A percentile compares a stretch with the other conserved stretches of the same genome.
These are phyloP conservation scores for Xanthoceras sorbifolium DNA, from an alignment of 345 rosid species.

Conservation along the genomic window DNA sequence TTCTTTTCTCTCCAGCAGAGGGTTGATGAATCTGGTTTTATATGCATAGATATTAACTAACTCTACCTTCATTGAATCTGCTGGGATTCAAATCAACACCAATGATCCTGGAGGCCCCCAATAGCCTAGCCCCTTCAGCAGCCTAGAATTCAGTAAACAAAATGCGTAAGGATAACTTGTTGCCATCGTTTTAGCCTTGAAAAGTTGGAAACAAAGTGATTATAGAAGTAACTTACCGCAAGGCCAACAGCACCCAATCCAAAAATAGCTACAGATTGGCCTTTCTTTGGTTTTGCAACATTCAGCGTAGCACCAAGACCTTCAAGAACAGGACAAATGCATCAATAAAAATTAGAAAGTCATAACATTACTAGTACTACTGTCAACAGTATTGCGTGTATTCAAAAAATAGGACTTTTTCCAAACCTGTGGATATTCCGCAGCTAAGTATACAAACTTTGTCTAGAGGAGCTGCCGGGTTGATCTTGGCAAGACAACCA, in stretches of 20 bases:
- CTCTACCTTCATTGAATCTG: slow-evolving; percentile 51
- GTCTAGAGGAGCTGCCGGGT: slow-evolving; percentile 79
- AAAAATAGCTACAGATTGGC: slow-evolving; percentile 63
- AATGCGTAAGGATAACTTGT: not conserved
- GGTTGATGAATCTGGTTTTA: not conserved
- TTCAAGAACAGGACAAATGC: slow-evolving; percentile 16
- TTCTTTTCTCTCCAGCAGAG: not conserved
- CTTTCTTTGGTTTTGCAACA: slow-evolving; percentile 74
- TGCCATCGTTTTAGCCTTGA: not conserved
- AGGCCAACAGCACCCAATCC: slow-evolving; percentile 86
- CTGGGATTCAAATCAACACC: slow-evolving; percentile 74
- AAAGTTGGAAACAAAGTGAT: not conserved
- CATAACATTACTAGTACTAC: not conserved
- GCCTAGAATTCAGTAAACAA: slow-evolving; percentile 40
- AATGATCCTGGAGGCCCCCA: slow-evolving; percentile 69
- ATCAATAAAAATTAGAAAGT: not conserved
- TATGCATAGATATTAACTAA: not conserved
- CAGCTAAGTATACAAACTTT: slow-evolving; percentile 81
- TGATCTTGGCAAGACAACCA: slow-evolving; percentile 72
- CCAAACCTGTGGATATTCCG: slow-evolving; percentile 67
- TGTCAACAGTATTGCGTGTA: not conserved
- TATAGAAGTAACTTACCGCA: slow-evolving; percentile 39
- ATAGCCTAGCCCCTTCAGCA: slow-evolving; percentile 79
- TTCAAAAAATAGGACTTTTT: not conserved
- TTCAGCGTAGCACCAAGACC: slow-evolving; percentile 77